Conservation (phyloP, 2,329 filamentous ascomycete genomes). For the Capronia coronata region DNA sequence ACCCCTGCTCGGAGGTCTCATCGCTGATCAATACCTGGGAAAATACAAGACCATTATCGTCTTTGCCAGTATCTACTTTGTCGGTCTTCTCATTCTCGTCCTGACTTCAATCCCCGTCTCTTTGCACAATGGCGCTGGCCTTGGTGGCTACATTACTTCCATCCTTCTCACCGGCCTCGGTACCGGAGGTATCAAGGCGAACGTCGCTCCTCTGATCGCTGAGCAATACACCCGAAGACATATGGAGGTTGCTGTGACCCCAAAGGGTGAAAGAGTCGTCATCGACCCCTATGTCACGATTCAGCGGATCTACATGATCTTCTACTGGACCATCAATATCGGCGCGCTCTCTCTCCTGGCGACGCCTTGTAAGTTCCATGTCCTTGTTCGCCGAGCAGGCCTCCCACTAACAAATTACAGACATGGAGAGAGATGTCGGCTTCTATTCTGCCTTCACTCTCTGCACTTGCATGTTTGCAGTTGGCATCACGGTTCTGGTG, state of each 20-base stretch:
- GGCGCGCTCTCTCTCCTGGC: conserved; percentile 57
- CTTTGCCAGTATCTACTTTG: conserved; percentile 57
- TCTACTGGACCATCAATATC: conserved; percentile 66
- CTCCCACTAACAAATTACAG: conserved; percentile 39
- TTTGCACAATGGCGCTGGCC: conserved; percentile 52
- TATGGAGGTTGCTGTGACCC: conserved; percentile 50
- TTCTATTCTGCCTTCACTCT: neutral
- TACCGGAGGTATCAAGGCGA: conserved; percentile 75
- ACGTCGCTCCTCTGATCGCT: conserved; percentile 65
- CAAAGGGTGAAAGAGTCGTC: conserved; percentile 61
- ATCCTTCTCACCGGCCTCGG: conserved; percentile 66
- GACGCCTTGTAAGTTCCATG: conserved; percentile 62
- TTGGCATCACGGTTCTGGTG: conserved; percentile 56
- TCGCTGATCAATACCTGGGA: conserved; percentile 64
- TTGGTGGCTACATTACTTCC: conserved; percentile 58
- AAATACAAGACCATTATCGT: conserved; percentile 65
- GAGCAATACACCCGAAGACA: conserved; percentile 61
- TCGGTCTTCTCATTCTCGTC: conserved; percentile 62
- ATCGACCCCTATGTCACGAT: conserved; percentile 64
- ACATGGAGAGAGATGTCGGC: conserved; percentile 63
- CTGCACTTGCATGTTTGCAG: conserved; percentile 51
- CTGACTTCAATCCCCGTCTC: conserved; percentile 58
- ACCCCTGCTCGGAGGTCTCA: conserved; percentile 51
- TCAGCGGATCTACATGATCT: conserved; percentile 62
- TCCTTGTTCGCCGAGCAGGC: too few species aligned